Base-by-base conservation (phyloP, 1,139 yeast species). In the Komagataea norvegica region DNA sequence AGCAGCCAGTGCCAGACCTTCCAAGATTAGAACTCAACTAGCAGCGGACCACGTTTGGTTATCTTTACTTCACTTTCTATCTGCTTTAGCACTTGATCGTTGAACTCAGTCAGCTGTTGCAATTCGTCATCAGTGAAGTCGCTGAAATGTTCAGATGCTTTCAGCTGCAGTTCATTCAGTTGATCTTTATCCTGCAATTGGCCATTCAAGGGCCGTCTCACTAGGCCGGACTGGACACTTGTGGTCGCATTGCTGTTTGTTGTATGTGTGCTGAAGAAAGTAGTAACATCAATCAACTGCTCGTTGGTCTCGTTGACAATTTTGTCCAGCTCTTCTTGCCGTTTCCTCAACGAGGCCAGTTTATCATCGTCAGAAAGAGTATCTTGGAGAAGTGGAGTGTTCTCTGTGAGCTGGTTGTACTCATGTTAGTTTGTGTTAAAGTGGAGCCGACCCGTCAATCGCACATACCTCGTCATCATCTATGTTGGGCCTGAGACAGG, bases 401-500 rank as follows among this genome's bases (percentile, higher is more conserved):
- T 34, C 25, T 40, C 40, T 8, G 35, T 29, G 8, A 36, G 27
- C 40, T 37, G 3, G n/a, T 10, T 3, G 4, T n/a, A n/a, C n/a
- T n/a, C n/a, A n/a, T 9, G 27, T 8, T 7, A 10, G 14, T 9
- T 9, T 10, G 23, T 8, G 28, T 31, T 18, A 25, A 23, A n/a
- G n/a, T n/a, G n/a, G n/a, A n/a, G n/a, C n/a, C n/a, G n/a, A n/a
- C n/a, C n/a, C n/a, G n/a, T n/a, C n/a, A n/a, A n/a, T n/a, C n/a
- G n/a, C n/a, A 41, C 54, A 15, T 29, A 50, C 54, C 23, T 44
- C 43, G 29, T 60, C 65, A 10, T 69, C 75, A 29, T 66, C 67
- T 16, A 57, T 64, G n/a, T 51, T 56, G 27, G 41, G 46, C 6
- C 62, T 52, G 21, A 72, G 55, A 46, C 77, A 72, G n/a, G 77